Conservation (phyloP, 2,329 filamentous ascomycete species). For the Fusarium pseudograminearum region DNA sequence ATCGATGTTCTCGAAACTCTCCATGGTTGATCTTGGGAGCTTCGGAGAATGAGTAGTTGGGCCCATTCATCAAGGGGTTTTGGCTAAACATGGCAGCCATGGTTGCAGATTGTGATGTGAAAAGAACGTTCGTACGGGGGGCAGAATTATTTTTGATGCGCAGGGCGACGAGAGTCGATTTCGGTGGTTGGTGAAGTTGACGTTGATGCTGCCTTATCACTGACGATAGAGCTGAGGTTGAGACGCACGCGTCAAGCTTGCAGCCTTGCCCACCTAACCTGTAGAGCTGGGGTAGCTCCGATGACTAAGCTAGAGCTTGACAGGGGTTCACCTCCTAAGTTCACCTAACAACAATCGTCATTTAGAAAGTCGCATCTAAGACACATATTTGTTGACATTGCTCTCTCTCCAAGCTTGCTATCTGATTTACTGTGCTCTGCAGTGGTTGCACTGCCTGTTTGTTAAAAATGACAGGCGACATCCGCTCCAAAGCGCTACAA, state of each 20-base stretch:
- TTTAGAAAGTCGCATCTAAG: slow-evolving; percentile 31
- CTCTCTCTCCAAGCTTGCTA: slow-evolving; percentile 11
- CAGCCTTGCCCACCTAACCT: slow-evolving; percentile 60
- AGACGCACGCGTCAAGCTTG: slow-evolving; percentile 60
- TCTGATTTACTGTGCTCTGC: slow-evolving; percentile 13
- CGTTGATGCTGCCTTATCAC: slow-evolving; percentile 41
- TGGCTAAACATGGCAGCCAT: slow-evolving; percentile 78
- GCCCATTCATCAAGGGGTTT: slow-evolving; percentile 75
- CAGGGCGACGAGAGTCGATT: slow-evolving; percentile 16
- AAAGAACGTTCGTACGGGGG: not conserved
- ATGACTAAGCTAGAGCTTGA: slow-evolving; percentile 55
- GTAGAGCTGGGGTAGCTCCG: slow-evolving; percentile 51
- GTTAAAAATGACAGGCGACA: slow-evolving; percentile 63
- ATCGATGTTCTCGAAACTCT: slow-evolving; percentile 79
- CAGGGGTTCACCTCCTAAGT: slow-evolving; percentile 45
- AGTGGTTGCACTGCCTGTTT: not conserved
- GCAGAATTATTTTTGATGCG: slow-evolving; percentile 14
- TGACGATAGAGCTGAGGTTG: slow-evolving; percentile 47
- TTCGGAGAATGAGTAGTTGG: slow-evolving; percentile 76
- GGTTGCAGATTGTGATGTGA: slow-evolving; percentile 44
- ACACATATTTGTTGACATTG: slow-evolving; percentile 38
- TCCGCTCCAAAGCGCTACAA: slow-evolving; percentile 72
- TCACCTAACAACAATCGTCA: slow-evolving; percentile 39
- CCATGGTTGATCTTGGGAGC: slow-evolving; percentile 65
- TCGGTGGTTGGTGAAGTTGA: slow-evolving; percentile 29